Conservation (phyloP, 1,284 basidiomycete species). For the Cerioporus squamosus region DNA sequence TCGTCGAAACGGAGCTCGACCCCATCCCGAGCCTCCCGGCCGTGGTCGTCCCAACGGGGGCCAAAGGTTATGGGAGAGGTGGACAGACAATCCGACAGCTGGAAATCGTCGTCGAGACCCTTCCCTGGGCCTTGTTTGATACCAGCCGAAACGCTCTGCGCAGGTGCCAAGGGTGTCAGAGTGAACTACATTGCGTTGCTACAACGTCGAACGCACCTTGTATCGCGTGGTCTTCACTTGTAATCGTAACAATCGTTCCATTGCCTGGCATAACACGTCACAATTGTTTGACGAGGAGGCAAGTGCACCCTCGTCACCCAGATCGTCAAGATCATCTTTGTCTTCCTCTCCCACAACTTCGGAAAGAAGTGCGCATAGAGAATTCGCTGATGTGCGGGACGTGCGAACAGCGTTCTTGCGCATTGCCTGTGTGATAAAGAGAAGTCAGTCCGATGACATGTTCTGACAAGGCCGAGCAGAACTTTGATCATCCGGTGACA, state of each 20-base stretch:
- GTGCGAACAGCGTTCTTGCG: not conserved
- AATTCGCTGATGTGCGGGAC: not conserved
- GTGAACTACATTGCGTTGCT: not conserved
- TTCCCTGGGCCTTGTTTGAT: not conserved
- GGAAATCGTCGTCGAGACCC: slow-evolving; percentile 1
- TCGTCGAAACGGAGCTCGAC: slow-evolving; percentile 17
- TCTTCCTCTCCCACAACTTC: not conserved
- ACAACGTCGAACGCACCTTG: slow-evolving; percentile 46
- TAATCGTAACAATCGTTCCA: slow-evolving; percentile 52
- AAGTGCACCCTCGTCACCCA: slow-evolving; percentile 21
- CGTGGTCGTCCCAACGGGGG: not conserved
- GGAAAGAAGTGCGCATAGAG: not conserved
- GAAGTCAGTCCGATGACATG: too few relatives aligned
- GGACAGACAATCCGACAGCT: slow-evolving; percentile 2
- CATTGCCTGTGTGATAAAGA: not conserved
- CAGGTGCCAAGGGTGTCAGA: not conserved
- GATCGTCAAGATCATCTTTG: not conserved
- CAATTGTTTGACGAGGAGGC: slow-evolving; percentile 30
- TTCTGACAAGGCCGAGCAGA: slow-evolving; percentile 1
- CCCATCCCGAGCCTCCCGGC: slow-evolving; percentile 5
- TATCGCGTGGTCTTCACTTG: slow-evolving; percentile 50
- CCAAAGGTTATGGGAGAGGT: not conserved
- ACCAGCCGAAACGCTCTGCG: not conserved
- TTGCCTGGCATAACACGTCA: slow-evolving; percentile 43
- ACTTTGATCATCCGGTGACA: slow-evolving; percentile 56